phyloP scores from a whole-genome alignment of 352 stramenopile genomes.

The Lagenidium sp. region DNA sequence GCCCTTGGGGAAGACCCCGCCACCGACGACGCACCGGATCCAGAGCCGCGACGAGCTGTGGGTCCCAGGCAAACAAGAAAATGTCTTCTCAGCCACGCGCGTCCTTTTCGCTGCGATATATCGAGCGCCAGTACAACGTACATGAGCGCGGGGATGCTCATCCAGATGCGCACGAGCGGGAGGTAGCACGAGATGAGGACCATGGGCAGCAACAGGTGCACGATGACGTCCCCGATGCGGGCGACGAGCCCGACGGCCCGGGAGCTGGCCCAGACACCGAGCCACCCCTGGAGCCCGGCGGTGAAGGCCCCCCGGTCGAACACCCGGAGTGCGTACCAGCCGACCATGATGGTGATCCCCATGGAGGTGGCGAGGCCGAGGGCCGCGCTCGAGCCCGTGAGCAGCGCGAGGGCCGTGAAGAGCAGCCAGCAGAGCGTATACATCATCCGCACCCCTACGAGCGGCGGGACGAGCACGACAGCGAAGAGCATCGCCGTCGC shows the following conservation, averaged over 20 bases:
- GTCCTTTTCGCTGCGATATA: too few relatives aligned
- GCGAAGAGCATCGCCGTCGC: slow-evolving; percentile 48
- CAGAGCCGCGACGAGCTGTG: slow-evolving; percentile 63
- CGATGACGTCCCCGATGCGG: slow-evolving; percentile 46
- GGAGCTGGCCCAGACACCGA: slow-evolving; percentile 68
- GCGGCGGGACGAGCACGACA: slow-evolving; percentile 41
- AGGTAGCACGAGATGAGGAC: slow-evolving; percentile 69
- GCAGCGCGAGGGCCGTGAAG: slow-evolving; percentile 47
- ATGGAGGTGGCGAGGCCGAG: slow-evolving; percentile 71
- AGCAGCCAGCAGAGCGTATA: slow-evolving; percentile 74
- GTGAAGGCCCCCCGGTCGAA: slow-evolving; percentile 76
- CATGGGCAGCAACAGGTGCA: slow-evolving; percentile 68
- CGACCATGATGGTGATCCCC: slow-evolving; percentile 80
- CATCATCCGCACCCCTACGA: slow-evolving; percentile 59
- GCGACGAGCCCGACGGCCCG: slow-evolving; percentile 44
- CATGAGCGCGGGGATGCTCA: slow-evolving; percentile 67
- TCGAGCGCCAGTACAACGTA: too few relatives aligned
- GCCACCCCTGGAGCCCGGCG: slow-evolving; percentile 59
- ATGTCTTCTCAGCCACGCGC: too few relatives aligned
- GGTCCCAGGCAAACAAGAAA: too few relatives aligned
- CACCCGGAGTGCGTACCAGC: slow-evolving; percentile 75
- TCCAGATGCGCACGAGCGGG: slow-evolving; percentile 68
- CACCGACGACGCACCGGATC: slow-evolving; percentile 62
- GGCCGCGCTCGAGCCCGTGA: slow-evolving; percentile 41
- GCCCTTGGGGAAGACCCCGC: slow-evolving; percentile 58